phyloP scores from a whole-genome alignment of 1,139 yeast species.

The Sugiyamaella japonica region DNA sequence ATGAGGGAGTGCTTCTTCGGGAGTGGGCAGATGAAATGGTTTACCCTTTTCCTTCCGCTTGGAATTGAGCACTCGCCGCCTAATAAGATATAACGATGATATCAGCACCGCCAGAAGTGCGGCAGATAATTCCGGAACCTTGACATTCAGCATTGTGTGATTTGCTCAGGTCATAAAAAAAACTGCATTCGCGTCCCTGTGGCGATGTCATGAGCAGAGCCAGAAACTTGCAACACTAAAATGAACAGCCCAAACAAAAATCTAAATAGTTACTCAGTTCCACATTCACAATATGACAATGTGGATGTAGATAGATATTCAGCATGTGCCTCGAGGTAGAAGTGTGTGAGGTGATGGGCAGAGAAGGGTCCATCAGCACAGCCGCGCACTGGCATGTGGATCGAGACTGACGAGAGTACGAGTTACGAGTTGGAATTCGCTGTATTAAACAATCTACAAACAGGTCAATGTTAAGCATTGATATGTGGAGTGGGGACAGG shows the following conservation, averaged over 20 bases:
- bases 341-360: not conserved
- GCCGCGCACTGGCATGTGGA: not conserved
- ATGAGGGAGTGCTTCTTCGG: slow-evolving; percentile 83
- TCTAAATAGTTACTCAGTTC: not conserved
- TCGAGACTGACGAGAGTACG: too few relatives aligned
- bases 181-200: too few relatives aligned
- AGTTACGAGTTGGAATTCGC: not conserved
- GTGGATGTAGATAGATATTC: too few relatives aligned
- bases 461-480: slow-evolving; percentile 51
- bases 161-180: not conserved
- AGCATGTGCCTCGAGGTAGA: not conserved
- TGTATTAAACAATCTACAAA: too few relatives aligned
- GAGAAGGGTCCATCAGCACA: not conserved
- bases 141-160: slow-evolving; percentile 6
- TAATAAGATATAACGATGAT: slow-evolving; percentile 20
- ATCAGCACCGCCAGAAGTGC: slow-evolving; percentile 19
- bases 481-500: slow-evolving; percentile 82
- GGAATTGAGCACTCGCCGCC: slow-evolving; percentile 8
- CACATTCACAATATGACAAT: not conserved
- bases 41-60: slow-evolving; percentile 19
- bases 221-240: too few relatives aligned
- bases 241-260: not conserved
- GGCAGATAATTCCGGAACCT: slow-evolving; percentile 19
- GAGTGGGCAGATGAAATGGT: slow-evolving; percentile 41
- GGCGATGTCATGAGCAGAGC: not conserved